A percentile compares a stretch with the other conserved stretches of the same genome.
Conservation (phyloP, 352 stramenopile genomes). For the Pythium utonaiense region DNA sequence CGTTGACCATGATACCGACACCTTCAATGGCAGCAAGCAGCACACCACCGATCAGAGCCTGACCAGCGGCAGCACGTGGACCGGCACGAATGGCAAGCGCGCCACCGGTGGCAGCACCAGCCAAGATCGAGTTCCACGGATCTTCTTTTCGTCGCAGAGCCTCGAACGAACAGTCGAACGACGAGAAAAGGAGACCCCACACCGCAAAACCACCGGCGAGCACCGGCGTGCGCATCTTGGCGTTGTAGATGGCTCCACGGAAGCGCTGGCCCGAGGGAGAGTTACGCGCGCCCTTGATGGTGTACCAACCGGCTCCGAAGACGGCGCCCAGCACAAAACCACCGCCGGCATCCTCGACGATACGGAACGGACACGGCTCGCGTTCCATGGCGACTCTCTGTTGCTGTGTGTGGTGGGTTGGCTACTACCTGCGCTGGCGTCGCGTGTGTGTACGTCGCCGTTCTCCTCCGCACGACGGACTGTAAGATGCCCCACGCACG, state of each 20-base stretch:
- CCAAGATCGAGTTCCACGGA: conserved; percentile 99
- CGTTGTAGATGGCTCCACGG: conserved; percentile 89
- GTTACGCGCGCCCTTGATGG: conserved; percentile 94
- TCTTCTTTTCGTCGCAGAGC: conserved; percentile 98
- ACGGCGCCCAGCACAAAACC: conserved; percentile 96
- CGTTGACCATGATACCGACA: conserved; percentile 94
- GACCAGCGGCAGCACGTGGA: conserved; percentile 90
- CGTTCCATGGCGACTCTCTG: conserved; percentile 45
- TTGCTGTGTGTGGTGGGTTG: background rate
- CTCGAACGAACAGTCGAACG: conserved; percentile 97
- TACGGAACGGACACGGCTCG: conserved; percentile 98
- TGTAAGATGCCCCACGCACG: background rate
- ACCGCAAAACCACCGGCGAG: conserved; percentile 92
- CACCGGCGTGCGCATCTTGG: conserved; percentile 93
- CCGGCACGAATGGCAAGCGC: conserved; percentile 94
- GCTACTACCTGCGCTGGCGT: background rate
- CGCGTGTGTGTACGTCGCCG: background rate
- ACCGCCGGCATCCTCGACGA: conserved; percentile 97
- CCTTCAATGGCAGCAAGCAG: conserved; percentile 97
- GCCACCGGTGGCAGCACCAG: conserved; percentile 94
- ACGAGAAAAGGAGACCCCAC: conserved; percentile 97
- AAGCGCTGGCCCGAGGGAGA: conserved; percentile 90
- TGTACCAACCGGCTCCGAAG: conserved; percentile 96
- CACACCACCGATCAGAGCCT: conserved; percentile 93
- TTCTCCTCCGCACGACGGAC: background rate